Percentiles rank a stretch among this genome's conserved stretches.
Evolutionary conservation across 2,329 filamentous ascomycete genomes (phyloP).

Genomic region (Aspergillus sergii): DNA sequence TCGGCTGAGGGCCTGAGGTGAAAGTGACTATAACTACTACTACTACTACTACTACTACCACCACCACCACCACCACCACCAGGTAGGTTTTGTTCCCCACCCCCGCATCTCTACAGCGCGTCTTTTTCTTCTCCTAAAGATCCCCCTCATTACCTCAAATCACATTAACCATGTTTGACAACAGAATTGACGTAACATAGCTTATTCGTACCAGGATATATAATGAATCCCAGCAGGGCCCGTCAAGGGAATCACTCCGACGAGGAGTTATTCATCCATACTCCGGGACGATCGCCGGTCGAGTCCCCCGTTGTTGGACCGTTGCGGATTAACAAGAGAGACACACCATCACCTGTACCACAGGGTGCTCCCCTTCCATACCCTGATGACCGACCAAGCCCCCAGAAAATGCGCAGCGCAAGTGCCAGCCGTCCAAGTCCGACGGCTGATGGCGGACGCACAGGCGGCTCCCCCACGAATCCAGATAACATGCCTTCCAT

Average conservation of each 20-base stretch:
- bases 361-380: conserved; percentile 66
- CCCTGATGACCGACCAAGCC: conserved; percentile 63
- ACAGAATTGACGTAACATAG: not conserved
- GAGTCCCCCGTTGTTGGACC: conserved; percentile 82
- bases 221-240: conserved; percentile 48
- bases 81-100: not conserved
- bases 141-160: not conserved
- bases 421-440: conserved; percentile 32
- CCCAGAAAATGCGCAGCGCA: conserved; percentile 37
- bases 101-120: not conserved
- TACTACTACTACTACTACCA: too few species aligned
- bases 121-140: not conserved
- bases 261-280: conserved; percentile 74
- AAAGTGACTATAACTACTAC: not conserved
- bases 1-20: not conserved
- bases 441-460: conserved; percentile 27
- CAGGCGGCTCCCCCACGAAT: conserved; percentile 22
- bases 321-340: conserved; percentile 80
- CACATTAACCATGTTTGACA: not conserved
- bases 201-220: conserved; percentile 8
- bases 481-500: conserved; percentile 28
- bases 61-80: too few species aligned
- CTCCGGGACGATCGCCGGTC: conserved; percentile 34
- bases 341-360: conserved; percentile 61
- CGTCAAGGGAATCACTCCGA: conserved; percentile 71